A percentile compares a stretch with the other conserved stretches of the same genome.
These are phyloP conservation scores for Teratosphaeria viscida DNA, from an alignment of 2,329 filamentous ascomycete species.

Conservation along the genomic window DNA sequence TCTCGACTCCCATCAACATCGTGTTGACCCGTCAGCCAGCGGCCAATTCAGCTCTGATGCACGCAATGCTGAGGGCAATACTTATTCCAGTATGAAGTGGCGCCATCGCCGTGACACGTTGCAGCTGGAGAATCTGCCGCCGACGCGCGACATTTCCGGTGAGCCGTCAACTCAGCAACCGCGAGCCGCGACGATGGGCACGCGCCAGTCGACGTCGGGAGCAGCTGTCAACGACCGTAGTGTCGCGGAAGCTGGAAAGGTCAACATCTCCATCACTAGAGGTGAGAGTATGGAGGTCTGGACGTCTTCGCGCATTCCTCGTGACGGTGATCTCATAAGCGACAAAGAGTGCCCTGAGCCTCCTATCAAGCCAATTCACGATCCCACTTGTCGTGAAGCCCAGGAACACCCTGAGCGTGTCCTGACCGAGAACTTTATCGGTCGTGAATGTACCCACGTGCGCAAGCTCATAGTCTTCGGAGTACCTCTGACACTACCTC, in stretches of 20 bases:
- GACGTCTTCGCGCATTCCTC: not conserved
- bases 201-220: not conserved
- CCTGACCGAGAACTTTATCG: conserved; percentile 5
- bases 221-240: not conserved
- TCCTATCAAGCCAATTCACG: conserved; percentile 1
- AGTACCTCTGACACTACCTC: not conserved
- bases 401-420: not conserved
- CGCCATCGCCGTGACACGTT: not conserved
- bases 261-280: not conserved
- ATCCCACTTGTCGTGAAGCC: not conserved
- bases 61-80: not conserved
- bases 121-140: not conserved
- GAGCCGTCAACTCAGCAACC: not conserved
- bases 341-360: not conserved
- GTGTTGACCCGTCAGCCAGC: not conserved
- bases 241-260: not conserved
- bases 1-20: not conserved
- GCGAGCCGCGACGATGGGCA: not conserved
- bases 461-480: conserved; percentile 5
- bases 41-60: not conserved
- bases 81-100: not conserved
- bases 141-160: not conserved
- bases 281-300: not conserved
- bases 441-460: conserved; percentile 6
- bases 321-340: not conserved